Percentiles rank a stretch among this genome's conserved stretches.
phyloP scores from a whole-genome alignment of 2,329 filamentous ascomycete species.

The Phoma sp. region DNA sequence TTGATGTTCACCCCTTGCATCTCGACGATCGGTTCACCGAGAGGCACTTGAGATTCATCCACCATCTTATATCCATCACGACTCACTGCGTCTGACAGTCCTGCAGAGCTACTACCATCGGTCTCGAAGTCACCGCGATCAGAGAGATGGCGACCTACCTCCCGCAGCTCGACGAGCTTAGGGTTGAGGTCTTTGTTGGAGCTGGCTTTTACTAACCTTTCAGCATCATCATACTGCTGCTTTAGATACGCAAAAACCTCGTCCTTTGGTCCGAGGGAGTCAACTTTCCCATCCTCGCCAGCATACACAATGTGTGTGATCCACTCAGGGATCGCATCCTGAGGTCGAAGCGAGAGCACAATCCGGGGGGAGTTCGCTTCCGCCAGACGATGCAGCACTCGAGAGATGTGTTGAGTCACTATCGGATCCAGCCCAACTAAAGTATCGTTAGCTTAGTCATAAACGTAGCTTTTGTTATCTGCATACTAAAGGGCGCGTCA shows the following conservation, averaged over 20 bases:
- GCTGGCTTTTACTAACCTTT: conserved; percentile 38
- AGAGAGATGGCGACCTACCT: conserved; percentile 37
- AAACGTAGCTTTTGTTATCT: background rate
- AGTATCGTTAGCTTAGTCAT: background rate
- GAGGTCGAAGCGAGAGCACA: conserved; percentile 78
- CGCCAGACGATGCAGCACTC: conserved; percentile 72
- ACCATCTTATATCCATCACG: conserved; percentile 39
- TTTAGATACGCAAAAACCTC: conserved; percentile 61
- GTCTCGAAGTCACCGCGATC: conserved; percentile 38
- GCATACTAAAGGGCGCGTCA: conserved; percentile 85
- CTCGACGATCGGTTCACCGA: conserved; percentile 77
- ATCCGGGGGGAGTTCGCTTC: conserved; percentile 71
- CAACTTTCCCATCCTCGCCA: conserved; percentile 69
- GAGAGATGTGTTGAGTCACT: conserved; percentile 74
- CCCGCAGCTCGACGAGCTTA: conserved; percentile 32
- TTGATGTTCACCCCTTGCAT: conserved; percentile 84
- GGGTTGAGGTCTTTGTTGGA: conserved; percentile 18
- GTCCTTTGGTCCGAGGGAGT: conserved; percentile 68
- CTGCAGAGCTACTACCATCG: conserved; percentile 4
- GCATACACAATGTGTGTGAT: conserved; percentile 83
- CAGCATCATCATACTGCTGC: conserved; percentile 32
- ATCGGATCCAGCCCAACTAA: conserved; percentile 86
- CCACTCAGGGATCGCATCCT: conserved; percentile 89
- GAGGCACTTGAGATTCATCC: conserved; percentile 20
- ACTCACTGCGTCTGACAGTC: conserved; percentile 23